phyloP scores from a whole-genome alignment of 768 basidiomycete genomes.

The Naganishia onofrii region DNA sequence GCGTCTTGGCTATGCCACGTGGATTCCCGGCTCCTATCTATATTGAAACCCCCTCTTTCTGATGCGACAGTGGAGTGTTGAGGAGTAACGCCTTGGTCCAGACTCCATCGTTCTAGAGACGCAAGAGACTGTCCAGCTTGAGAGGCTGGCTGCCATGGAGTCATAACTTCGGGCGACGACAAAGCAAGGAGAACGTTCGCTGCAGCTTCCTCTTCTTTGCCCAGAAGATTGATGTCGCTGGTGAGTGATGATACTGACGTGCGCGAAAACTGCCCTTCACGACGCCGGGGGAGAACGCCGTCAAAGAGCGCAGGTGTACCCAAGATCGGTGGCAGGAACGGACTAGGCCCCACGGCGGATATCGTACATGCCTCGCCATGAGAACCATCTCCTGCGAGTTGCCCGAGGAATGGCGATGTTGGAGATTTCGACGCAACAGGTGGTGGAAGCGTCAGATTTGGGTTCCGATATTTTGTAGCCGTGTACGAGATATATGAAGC shows the following conservation, averaged over 20 bases:
- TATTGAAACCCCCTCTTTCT: neutral
- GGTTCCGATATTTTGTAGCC: neutral
- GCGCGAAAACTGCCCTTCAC: constrained; percentile 1
- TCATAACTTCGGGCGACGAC: constrained; percentile 29
- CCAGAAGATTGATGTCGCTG: constrained; percentile 2
- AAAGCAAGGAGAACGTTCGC: constrained; percentile 26
- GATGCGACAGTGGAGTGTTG: neutral
- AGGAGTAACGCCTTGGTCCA: constrained; percentile 1
- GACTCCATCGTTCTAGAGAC: constrained; percentile 14
- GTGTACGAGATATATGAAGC: neutral
- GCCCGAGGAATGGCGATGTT: constrained; percentile 1
- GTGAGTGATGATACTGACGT: neutral
- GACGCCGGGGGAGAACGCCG: neutral
- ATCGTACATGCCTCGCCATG: neutral
- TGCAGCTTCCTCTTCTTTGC: constrained; percentile 27
- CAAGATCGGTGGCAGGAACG: constrained; percentile 18
- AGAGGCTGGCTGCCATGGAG: constrained; percentile 25
- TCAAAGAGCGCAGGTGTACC: constrained; percentile 11
- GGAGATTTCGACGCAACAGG: neutral
- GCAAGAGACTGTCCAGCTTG: constrained; percentile 7
- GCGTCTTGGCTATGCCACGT: neutral
- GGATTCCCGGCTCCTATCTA: neutral
- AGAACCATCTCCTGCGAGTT: neutral
- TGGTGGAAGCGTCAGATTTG: neutral
- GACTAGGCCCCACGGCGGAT: neutral